Conservation (phyloP, 2,329 filamentous ascomycete species). For the Stachybotrys elegans region DNA sequence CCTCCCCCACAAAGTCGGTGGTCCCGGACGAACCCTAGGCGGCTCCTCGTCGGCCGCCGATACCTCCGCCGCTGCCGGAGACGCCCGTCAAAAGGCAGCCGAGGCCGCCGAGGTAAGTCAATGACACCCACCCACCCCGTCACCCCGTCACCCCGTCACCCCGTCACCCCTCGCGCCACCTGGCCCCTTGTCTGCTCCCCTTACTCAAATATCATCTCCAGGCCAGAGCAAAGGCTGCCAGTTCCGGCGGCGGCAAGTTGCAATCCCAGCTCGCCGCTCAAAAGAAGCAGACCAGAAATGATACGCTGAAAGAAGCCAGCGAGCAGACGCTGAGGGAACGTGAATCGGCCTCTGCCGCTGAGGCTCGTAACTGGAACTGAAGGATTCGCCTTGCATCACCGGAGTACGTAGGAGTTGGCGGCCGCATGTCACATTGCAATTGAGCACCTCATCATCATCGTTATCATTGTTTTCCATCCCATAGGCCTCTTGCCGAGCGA, state of each 20-base stretch:
- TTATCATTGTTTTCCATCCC: too few relatives aligned
- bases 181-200: slow-evolving; percentile 2
- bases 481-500: too few relatives aligned
- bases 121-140: background rate
- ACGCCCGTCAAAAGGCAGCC: slow-evolving; percentile 70
- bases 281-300: slow-evolving; percentile 65
- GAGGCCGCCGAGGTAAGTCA: slow-evolving; percentile 74
- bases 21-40: slow-evolving; percentile 60
- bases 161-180: slow-evolving; percentile 3
- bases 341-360: slow-evolving; percentile 58
- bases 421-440: too few relatives aligned
- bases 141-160: slow-evolving; percentile 3
- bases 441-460: too few relatives aligned
- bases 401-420: too few relatives aligned
- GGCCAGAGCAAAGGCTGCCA: slow-evolving; percentile 61
- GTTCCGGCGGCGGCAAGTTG: slow-evolving; percentile 62
- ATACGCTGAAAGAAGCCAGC: slow-evolving; percentile 65
- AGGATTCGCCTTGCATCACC: too few relatives aligned
- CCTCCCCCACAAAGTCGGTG: slow-evolving; percentile 49
- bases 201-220: slow-evolving; percentile 24
- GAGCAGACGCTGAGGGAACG: slow-evolving; percentile 59
- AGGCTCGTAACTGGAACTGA: slow-evolving; percentile 30
- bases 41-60: slow-evolving; percentile 29
- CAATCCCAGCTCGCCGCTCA: slow-evolving; percentile 67
- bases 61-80: slow-evolving; percentile 31